Evolutionary conservation across 805 yeast genomes (phyloP), one percentile per base, ranked within the genome.

Genomic region (Metschnikowia cubensis): DNA sequence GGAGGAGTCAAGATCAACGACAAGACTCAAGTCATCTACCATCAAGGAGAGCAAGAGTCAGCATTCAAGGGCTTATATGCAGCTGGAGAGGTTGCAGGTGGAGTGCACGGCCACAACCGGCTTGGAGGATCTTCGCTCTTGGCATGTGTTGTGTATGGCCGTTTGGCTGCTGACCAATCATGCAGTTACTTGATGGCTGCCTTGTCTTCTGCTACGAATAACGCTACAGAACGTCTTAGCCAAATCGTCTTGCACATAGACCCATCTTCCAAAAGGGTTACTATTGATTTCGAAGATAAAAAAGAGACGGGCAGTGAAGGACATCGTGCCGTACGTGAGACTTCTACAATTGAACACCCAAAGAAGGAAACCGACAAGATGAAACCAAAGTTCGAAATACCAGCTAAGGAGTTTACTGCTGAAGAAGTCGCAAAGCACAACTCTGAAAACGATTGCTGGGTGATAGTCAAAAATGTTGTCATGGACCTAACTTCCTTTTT

Each of bases 1-100:
- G 89, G 89, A 20, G 89, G 89, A 43, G 80, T 81, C 4, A 75
- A 75, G 62, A 79, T 82, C 49, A 73, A 81, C 59, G 76, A 71
- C 21, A 59, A 71, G 38, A 67, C 79, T 0, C 74, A 50, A 63
- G 76, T 61, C 59, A 68, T 53, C 47, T 76, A 48, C 50, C 55
- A 69, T n/a, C 58, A 51, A 29, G 55, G 61, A 1, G 64, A 65
- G 7, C 42, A 56, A 6, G 56, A 59, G 21, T 53, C 48, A 20
- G 66, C 71, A 3, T 68, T 71, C 48, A 61, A 61, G 34, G 74
- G 74, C 2, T 62, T 73, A 39, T 73, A 60, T 53, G 77, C 78
- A 1, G 72, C 74, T 10, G 78, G 78, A 5, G 78, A 73, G 53
- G 67, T 73, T 13, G 75, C 75, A 5, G 76, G 76, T n/a, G 77